These are phyloP conservation scores for Auriscalpium orientale DNA, from an alignment of 768 basidiomycete species.

Conservation along the genomic window DNA sequence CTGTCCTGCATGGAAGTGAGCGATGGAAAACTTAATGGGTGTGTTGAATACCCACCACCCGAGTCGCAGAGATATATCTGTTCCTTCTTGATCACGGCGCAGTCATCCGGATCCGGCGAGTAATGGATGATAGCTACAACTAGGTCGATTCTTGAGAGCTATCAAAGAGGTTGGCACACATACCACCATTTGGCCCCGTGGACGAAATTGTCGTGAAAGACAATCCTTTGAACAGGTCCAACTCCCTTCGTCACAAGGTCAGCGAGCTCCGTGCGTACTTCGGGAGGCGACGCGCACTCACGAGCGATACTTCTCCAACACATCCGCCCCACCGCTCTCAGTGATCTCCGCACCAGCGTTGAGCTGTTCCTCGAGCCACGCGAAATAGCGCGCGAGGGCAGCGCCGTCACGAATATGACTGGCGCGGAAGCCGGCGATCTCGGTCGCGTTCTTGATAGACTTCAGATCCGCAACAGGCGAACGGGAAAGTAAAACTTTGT, in stretches of 20 bases:
- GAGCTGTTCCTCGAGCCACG: constrained; percentile 89
- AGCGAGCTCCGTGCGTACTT: neutral
- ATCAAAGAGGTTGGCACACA: constrained; percentile 16
- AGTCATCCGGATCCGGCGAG: constrained; percentile 64
- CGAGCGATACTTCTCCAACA: constrained; percentile 77
- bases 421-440: constrained; percentile 85
- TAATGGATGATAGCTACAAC: constrained; percentile 87
- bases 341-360: constrained; percentile 50
- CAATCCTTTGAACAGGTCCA: constrained; percentile 74
- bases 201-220: constrained; percentile 93
- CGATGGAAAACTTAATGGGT: neutral
- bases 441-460: constrained; percentile 70
- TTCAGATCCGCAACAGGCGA: constrained; percentile 79
- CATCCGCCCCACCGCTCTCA: constrained; percentile 75
- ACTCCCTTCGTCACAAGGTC: constrained; percentile 40
- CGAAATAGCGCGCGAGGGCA: constrained; percentile 83
- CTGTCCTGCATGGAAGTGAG: constrained; percentile 45
- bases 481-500: constrained; percentile 49
- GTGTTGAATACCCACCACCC: constrained; percentile 44
- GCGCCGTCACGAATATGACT: constrained; percentile 86
- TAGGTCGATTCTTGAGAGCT: neutral
- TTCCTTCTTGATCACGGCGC: constrained; percentile 67
- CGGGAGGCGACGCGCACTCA: constrained; percentile 29
- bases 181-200: constrained; percentile 87
- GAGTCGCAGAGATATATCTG: constrained; percentile 83